phyloP scores from a whole-genome alignment of 2,329 filamentous ascomycete species.

The Acarospora socialis region DNA sequence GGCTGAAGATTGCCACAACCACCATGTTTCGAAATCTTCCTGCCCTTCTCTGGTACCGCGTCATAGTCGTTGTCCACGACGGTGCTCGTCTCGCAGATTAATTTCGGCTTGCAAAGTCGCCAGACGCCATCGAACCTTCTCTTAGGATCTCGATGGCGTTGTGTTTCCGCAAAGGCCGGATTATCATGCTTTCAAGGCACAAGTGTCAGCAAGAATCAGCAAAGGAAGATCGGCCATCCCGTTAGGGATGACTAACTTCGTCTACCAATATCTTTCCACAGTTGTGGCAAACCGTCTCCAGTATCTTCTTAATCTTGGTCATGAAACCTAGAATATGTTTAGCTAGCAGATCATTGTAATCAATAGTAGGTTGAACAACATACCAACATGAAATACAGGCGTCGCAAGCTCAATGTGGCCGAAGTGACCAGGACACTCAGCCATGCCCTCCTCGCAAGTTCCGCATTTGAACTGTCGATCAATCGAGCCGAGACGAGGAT shows the following conservation, averaged over 20 bases:
- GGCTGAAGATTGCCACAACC: slow-evolving; percentile 90
- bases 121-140: slow-evolving; percentile 86
- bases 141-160: slow-evolving; percentile 81
- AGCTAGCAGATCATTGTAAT: slow-evolving; percentile 14
- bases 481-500: slow-evolving; percentile 90
- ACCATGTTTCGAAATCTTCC: slow-evolving; percentile 41
- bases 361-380: slow-evolving; percentile 1
- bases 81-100: slow-evolving; percentile 68
- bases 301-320: slow-evolving; percentile 97
- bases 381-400: slow-evolving; percentile 79
- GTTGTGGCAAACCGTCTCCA: slow-evolving; percentile 98
- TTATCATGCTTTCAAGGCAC: slow-evolving; percentile 55
- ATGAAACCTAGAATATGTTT: slow-evolving; percentile 60
- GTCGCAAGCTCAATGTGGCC: slow-evolving; percentile 96
- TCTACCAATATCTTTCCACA: slow-evolving; percentile 96
- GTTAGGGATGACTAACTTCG: slow-evolving; percentile 72
- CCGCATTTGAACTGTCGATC: slow-evolving; percentile 92
- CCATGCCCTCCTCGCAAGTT: slow-evolving; percentile 90
- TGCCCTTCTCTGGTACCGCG: slow-evolving; percentile 51
- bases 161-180: slow-evolving; percentile 66
- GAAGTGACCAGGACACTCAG: slow-evolving; percentile 94
- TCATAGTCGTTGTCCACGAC: slow-evolving; percentile 52
- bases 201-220: slow-evolving; percentile 33
- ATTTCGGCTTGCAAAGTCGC: slow-evolving; percentile 80
- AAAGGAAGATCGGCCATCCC: slow-evolving; percentile 41